These are phyloP conservation scores for Xylariaceae sp. DNA, from an alignment of 2,329 filamentous ascomycete genomes.

Conservation along the genomic window DNA sequence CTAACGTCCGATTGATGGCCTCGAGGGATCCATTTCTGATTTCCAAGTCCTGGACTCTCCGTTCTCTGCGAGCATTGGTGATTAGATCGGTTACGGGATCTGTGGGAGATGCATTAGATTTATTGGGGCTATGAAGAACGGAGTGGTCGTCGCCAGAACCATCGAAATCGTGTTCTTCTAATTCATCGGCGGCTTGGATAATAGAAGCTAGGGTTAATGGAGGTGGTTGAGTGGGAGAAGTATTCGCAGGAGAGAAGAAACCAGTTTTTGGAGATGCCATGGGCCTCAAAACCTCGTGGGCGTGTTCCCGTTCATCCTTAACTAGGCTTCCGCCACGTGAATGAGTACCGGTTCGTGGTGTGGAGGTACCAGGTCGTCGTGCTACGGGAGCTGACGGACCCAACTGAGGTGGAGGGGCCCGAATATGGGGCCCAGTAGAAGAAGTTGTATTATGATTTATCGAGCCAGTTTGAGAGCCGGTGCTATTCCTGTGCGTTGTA, in stretches of 20 bases:
- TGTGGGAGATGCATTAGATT: slow-evolving; percentile 47
- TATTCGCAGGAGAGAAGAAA: slow-evolving; percentile 33
- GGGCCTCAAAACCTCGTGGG: slow-evolving; percentile 21
- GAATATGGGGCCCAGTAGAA: slow-evolving; percentile 28
- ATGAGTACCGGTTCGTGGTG: slow-evolving; percentile 36
- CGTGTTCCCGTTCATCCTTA: slow-evolving; percentile 18
- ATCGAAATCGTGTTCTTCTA: slow-evolving; percentile 35
- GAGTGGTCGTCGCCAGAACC: slow-evolving; percentile 30
- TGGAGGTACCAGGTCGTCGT: slow-evolving; percentile 41
- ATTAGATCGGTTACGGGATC: slow-evolving; percentile 70
- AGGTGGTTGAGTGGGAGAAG: slow-evolving; percentile 33
- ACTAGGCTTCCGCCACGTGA: slow-evolving; percentile 38
- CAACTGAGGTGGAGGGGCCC: slow-evolving; percentile 36
- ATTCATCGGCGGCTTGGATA: slow-evolving; percentile 51
- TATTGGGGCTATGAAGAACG: slow-evolving; percentile 53
- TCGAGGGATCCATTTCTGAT: slow-evolving; percentile 94
- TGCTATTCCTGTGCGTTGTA: slow-evolving; percentile 19
- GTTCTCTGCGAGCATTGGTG: slow-evolving; percentile 80
- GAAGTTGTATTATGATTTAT: neutral
- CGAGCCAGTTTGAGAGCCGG: slow-evolving; percentile 17
- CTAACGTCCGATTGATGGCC: slow-evolving; percentile 89
- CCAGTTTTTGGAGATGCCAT: slow-evolving; percentile 26
- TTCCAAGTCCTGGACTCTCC: slow-evolving; percentile 92
- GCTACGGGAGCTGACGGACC: slow-evolving; percentile 34
- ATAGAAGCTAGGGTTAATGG: slow-evolving; percentile 51